These are phyloP conservation scores for Nakazawaea ambrosiae DNA, from an alignment of 805 yeast species.

Conservation along the genomic window DNA sequence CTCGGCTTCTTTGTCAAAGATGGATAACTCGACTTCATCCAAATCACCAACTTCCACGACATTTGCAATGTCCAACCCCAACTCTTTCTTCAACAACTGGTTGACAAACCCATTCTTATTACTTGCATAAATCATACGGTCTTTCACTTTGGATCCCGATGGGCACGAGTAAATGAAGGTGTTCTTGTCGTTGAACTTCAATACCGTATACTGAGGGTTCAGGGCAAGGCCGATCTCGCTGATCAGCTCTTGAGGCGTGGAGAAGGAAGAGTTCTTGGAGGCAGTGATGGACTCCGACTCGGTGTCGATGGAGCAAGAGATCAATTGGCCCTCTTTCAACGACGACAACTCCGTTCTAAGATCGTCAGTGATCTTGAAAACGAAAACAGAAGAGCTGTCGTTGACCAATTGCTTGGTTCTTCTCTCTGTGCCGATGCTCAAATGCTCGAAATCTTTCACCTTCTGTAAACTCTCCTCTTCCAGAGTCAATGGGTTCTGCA, in stretches of 20 bases:
- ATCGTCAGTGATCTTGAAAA: slow-evolving; percentile 11
- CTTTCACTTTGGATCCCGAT: slow-evolving; percentile 80
- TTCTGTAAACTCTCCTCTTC: slow-evolving; percentile 48
- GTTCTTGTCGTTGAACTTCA: slow-evolving; percentile 30
- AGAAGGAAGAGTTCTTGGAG: slow-evolving; percentile 18
- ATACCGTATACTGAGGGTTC: slow-evolving; percentile 55
- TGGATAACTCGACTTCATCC: slow-evolving; percentile 54
- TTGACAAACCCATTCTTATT: slow-evolving; percentile 54
- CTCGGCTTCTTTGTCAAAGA: slow-evolving; percentile 24
- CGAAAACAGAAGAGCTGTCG: slow-evolving; percentile 11
- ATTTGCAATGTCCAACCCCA: slow-evolving; percentile 33
- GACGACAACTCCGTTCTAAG: slow-evolving; percentile 4
- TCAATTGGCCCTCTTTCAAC: slow-evolving; percentile 25
- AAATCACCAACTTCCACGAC: slow-evolving; percentile 68
- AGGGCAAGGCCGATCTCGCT: slow-evolving; percentile 27
- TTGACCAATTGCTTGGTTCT: slow-evolving; percentile 17
- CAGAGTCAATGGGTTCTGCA: slow-evolving; percentile 44
- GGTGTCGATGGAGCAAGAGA: slow-evolving; percentile 45
- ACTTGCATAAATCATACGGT: slow-evolving; percentile 89
- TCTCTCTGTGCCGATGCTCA: slow-evolving; percentile 24
- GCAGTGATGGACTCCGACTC: slow-evolving; percentile 40
- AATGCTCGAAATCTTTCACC: slow-evolving; percentile 36
- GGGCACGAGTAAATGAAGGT: slow-evolving; percentile 86
- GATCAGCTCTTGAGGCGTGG: slow-evolving; percentile 23
- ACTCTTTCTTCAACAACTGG: slow-evolving; percentile 35